A percentile compares a stretch with the other conserved stretches of the same genome.
phyloP scores from a whole-genome alignment of 768 basidiomycete species.

The Kwoniella dejecticola region DNA sequence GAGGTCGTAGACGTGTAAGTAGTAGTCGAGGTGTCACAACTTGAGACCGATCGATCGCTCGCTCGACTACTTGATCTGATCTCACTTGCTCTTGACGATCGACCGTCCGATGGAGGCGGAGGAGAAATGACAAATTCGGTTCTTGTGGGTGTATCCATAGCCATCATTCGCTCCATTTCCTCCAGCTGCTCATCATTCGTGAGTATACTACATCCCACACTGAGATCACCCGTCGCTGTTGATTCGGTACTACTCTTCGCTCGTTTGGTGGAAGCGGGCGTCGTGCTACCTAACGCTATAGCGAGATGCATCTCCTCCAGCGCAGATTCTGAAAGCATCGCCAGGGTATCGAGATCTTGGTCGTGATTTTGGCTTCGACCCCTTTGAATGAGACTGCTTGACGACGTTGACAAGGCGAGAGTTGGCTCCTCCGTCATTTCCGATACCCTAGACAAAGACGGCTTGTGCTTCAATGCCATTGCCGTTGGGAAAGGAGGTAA shows the following conservation, averaged over 20 bases:
- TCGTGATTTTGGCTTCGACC: not conserved
- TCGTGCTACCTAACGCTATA: not conserved
- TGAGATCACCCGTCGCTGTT: not conserved
- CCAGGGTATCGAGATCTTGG: not conserved
- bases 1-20: not conserved
- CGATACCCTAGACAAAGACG: conserved; percentile 13
- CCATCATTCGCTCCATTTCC: conserved; percentile 47
- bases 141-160: conserved; percentile 50
- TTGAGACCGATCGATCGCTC: conserved; percentile 1
- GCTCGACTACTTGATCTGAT: not conserved
- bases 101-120: conserved; percentile 10
- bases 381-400: not conserved
- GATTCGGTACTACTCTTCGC: not conserved
- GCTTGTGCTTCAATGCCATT: conserved; percentile 12
- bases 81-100: conserved; percentile 15
- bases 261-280: not conserved
- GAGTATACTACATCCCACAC: not conserved
- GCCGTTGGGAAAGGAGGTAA: conserved; percentile 35
- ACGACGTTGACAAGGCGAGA: not conserved
- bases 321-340: conserved; percentile 3
- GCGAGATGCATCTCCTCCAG: conserved; percentile 20
- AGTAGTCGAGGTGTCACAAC: not conserved
- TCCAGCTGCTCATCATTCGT: conserved; percentile 32
- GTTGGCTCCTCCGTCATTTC: conserved; percentile 22
- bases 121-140: conserved; percentile 49